Conservation (phyloP, 2,329 filamentous ascomycete genomes). For the Westerdykella aurantiaca region DNA sequence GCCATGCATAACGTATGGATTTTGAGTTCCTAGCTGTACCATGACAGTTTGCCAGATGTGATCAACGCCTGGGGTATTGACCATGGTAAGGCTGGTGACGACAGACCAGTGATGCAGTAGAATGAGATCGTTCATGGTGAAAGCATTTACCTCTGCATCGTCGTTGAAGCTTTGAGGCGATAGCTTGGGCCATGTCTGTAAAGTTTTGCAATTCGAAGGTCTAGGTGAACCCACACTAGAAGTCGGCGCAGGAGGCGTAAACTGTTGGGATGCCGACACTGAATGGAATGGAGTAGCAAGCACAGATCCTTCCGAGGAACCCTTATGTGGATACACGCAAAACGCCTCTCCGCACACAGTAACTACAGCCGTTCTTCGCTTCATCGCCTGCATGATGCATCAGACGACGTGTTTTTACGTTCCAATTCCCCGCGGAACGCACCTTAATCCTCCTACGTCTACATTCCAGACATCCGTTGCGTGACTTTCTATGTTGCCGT, state of each 20-base stretch:
- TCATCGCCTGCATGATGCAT: constrained; percentile 9
- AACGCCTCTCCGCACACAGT: constrained; percentile 10
- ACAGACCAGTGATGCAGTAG: constrained; percentile 17
- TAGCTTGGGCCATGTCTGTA: not conserved
- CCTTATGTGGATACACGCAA: constrained; percentile 1
- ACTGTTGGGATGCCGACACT: not conserved
- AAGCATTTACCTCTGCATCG: constrained; percentile 1
- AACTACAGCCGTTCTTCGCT: constrained; percentile 9
- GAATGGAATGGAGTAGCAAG: not conserved
- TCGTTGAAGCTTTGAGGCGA: not conserved
- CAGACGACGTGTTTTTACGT: not conserved
- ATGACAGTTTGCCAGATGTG: constrained; percentile 12
- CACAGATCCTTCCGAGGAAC: not conserved
- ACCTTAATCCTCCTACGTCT: constrained; percentile 20
- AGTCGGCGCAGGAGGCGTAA: not conserved
- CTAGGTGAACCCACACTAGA: not conserved
- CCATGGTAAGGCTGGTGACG: constrained; percentile 10
- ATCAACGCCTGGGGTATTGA: constrained; percentile 2
- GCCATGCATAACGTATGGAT: constrained; percentile 13
- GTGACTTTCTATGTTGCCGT: constrained; percentile 14
- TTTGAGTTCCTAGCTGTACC: constrained; percentile 10
- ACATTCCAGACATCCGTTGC: constrained; percentile 13
- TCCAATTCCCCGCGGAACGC: not conserved
- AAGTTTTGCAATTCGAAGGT: not conserved
- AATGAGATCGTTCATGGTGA: constrained; percentile 11